phyloP scores from a whole-genome alignment of 129 eudicot genomes.

The Helianthus annuus region DNA sequence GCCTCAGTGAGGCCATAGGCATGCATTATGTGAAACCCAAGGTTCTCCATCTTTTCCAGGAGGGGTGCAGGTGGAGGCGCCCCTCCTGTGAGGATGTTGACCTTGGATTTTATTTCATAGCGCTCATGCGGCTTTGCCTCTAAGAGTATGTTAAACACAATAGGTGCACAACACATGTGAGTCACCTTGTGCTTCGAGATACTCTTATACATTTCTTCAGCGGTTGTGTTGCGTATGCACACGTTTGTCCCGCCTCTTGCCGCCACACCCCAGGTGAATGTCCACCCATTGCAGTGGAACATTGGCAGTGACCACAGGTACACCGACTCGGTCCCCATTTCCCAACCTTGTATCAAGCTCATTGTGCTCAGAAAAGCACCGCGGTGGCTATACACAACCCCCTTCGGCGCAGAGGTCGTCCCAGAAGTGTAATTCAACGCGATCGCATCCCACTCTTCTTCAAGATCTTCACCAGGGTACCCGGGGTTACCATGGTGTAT shows the following conservation, averaged over 20 bases:
- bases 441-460: slow-evolving; percentile 66
- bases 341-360: slow-evolving; percentile 56
- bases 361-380: slow-evolving; percentile 61
- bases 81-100: slow-evolving; percentile 54
- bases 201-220: slow-evolving; percentile 37
- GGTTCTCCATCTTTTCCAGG: slow-evolving; percentile 43
- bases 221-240: slow-evolving; percentile 57
- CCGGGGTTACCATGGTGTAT: slow-evolving; percentile 44
- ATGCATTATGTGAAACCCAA: slow-evolving; percentile 57
- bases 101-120: slow-evolving; percentile 25
- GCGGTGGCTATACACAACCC: slow-evolving; percentile 71
- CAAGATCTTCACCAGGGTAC: slow-evolving; percentile 38
- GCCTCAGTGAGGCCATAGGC: slow-evolving; percentile 70
- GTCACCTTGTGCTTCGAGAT: slow-evolving; percentile 56
- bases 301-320: slow-evolving; percentile 69
- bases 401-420: slow-evolving; percentile 66
- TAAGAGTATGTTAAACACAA: slow-evolving; percentile 52
- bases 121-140: slow-evolving; percentile 54
- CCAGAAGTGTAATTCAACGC: slow-evolving; percentile 67
- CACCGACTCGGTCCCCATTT: slow-evolving; percentile 57
- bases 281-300: slow-evolving; percentile 87
- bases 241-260: slow-evolving; percentile 75
- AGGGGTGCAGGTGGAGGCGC: slow-evolving; percentile 61
- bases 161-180: slow-evolving; percentile 76
- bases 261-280: slow-evolving; percentile 71